Percentiles rank a stretch among this genome's conserved stretches.
Conservation (phyloP, 768 basidiomycete species). For the Royoungia palumana region DNA sequence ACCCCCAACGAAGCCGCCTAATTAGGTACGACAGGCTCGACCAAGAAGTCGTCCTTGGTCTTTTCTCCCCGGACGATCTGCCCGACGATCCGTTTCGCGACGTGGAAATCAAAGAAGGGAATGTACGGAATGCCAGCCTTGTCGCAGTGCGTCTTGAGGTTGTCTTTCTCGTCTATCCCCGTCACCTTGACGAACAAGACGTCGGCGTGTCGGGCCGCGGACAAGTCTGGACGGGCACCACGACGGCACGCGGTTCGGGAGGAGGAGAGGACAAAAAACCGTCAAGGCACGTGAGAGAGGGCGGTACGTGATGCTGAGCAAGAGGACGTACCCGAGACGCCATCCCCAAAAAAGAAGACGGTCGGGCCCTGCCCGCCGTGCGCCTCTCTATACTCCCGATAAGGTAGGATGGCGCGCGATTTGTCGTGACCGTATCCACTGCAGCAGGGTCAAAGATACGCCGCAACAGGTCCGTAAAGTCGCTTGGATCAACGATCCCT, state of each 20-base stretch:
- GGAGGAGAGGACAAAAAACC: too few species aligned
- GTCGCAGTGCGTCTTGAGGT: constrained; percentile 79
- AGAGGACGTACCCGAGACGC: constrained; percentile 75
- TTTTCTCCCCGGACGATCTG: constrained; percentile 68
- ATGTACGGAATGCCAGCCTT: constrained; percentile 77
- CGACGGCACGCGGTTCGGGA: too few species aligned
- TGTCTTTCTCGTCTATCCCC: constrained; percentile 67
- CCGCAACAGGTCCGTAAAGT: too few species aligned
- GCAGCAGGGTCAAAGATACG: background rate
- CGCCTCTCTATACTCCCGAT: constrained; percentile 45
- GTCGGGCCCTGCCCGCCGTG: constrained; percentile 46
- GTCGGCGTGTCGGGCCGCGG: constrained; percentile 90
- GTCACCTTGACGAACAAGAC: constrained; percentile 92
- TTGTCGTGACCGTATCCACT: constrained; percentile 96
- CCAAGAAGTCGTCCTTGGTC: constrained; percentile 21
- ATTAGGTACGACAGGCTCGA: background rate
- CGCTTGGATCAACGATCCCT: background rate
- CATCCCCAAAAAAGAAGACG: constrained; percentile 97
- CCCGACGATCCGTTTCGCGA: constrained; percentile 57
- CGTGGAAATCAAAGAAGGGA: constrained; percentile 68
- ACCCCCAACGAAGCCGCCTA: background rate
- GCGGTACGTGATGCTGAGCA: background rate
- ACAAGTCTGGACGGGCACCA: constrained; percentile 59
- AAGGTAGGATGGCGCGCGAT: constrained; percentile 89
- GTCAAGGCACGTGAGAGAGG: background rate